phyloP scores from a whole-genome alignment of 768 basidiomycete species.

The Pleurotus tuber-regium region DNA sequence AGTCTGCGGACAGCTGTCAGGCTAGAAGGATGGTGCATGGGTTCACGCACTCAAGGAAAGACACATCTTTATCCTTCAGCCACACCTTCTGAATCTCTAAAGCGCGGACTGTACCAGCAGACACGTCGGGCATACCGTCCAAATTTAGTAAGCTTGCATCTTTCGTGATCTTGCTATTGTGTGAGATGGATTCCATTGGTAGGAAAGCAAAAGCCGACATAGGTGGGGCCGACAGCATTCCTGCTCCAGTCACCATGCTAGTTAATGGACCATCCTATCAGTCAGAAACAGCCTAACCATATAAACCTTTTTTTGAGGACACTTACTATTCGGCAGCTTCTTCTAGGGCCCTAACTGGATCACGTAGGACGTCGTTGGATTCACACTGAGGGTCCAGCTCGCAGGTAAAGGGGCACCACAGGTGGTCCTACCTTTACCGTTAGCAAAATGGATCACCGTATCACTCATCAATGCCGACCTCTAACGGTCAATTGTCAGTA shows the following conservation, averaged over 20 bases:
- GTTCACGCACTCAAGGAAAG: not conserved
- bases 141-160: not conserved
- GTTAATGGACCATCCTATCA: no score
- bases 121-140: not conserved
- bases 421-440: not conserved
- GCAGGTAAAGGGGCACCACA: constrained; percentile 9
- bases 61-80: not conserved
- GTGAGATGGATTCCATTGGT: not conserved
- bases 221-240: not conserved
- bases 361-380: constrained; percentile 7
- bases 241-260: not conserved
- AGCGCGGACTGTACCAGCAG: not conserved
- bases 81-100: not conserved
- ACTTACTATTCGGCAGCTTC: constrained; percentile 8
- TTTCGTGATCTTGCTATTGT: not conserved
- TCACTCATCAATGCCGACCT: not conserved
- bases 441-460: not conserved
- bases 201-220: constrained; percentile 9
- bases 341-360: constrained; percentile 1
- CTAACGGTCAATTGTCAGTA: not conserved
- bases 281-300: no score
- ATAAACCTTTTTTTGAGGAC: no score
- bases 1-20: not conserved
- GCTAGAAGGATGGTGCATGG: not conserved
- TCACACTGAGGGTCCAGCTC: not conserved